These are phyloP conservation scores for Anthostomella pinea DNA, from an alignment of 2,329 filamentous ascomycete species.

Conservation along the genomic window DNA sequence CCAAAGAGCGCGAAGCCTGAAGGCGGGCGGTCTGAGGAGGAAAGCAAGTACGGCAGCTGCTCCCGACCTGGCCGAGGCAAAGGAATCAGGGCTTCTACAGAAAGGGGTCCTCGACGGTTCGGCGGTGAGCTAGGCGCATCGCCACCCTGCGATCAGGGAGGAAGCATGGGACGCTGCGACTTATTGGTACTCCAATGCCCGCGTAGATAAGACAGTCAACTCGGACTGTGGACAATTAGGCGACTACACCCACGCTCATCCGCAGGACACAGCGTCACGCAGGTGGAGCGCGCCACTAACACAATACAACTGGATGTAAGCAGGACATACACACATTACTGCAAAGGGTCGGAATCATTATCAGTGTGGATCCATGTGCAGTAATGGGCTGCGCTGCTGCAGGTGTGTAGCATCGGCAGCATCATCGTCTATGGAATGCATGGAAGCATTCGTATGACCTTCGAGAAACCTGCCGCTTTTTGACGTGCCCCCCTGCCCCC, in stretches of 20 bases:
- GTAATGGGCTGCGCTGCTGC: too few relatives aligned
- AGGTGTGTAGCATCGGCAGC: conserved; percentile 1
- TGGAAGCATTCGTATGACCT: conserved; percentile 16
- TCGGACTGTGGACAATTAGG: too few relatives aligned
- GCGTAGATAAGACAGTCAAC: background rate
- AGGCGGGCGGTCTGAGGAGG: conserved; percentile 48
- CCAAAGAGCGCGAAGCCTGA: conserved; percentile 68
- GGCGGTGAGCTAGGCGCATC: conserved; percentile 4
- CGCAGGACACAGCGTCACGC: too few relatives aligned
- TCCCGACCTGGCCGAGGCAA: conserved; percentile 6
- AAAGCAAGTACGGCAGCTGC: conserved; percentile 35
- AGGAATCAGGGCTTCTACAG: conserved; percentile 4
- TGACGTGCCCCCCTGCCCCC: conserved; percentile 9
- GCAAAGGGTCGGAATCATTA: too few relatives aligned
- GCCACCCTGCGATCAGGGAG: background rate
- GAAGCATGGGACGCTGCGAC: background rate
- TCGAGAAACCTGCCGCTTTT: conserved; percentile 22
- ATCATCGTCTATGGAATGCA: conserved; percentile 10
- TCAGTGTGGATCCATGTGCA: too few relatives aligned
- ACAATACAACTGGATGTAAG: too few relatives aligned
- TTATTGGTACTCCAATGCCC: background rate
- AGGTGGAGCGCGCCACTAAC: too few relatives aligned
- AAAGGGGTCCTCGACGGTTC: conserved; percentile 6
- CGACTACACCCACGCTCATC: too few relatives aligned
- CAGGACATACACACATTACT: too few relatives aligned